Base-by-base conservation (phyloP, 2,329 filamentous ascomycete species). In the Scedosporium dehoogii region DNA sequence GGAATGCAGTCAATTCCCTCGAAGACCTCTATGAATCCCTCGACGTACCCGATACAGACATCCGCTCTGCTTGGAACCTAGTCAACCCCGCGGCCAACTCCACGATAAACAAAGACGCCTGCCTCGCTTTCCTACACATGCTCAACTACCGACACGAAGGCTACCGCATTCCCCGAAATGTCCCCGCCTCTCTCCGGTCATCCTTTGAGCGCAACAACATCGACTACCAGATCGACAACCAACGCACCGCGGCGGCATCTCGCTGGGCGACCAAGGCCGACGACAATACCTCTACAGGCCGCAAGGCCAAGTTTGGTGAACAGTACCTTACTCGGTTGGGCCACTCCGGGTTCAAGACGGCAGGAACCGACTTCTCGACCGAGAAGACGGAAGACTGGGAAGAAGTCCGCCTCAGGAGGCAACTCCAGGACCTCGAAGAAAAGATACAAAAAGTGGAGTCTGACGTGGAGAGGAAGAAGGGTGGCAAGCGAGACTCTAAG, bases 291-390 rank as follows among this genome's bases (percentile, higher is more conserved):
- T 78, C 84, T 42, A 94, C 91, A 0, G 92, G 93, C 63, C 89
- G 90, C 71, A 99, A 99, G 78, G 89, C 92, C 69, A 97, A 96
- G 77, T 99, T 99, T 71, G 94, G 94, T 67, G 94, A 99, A 74
- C 90, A 96, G 66, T 99, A 97, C 75, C 84, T 99, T 63, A 96
- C 90, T 65, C 87, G 94, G 12, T 82, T 99, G 46, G 94, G 94
- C 60, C 89, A 92, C 70, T 86, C 88, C 67, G 87, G 84, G 64
- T 93, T 94, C 76, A 88, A 90, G 71, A 85, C 89, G 7, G 80
- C 88, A 48, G 94, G 94, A 27, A 99, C 94, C 1, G 92, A 99
- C 77, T 97, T 97, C 73, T 89, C 86, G 63, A 82, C 84, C 44
- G 89, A 90, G 66, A 90, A 92, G 72, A 90, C 89, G 64, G 93